Base-by-base conservation (phyloP, 108 stramenopile species). In the Tribonema minus region DNA sequence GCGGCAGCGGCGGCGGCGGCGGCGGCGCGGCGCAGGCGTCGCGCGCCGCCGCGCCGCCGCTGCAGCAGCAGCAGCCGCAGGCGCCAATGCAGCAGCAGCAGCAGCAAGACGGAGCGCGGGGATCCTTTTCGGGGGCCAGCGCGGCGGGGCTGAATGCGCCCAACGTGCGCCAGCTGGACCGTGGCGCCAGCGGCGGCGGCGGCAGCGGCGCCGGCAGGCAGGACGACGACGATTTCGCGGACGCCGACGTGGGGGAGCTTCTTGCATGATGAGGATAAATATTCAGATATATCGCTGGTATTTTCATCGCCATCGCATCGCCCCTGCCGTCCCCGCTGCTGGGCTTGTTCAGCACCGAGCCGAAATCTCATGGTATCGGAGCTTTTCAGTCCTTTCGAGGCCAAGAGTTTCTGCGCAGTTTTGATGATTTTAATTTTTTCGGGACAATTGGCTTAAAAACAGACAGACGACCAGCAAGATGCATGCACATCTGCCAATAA, bases 171-270 rank as follows among this genome's bases (percentile, higher is more conserved):
- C 27, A 25, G 12, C 71, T 73, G 32, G 78, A 35, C 29, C 34
- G 39, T 7, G 64, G 67, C 1, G 40, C 3, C 20, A 15, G 38
- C 39, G 41, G 63, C 28, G 9, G 61, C 37, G 23, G 30, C 38
- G 12, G 34, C 2, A 32, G 71, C 9, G 0, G 59, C 12, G 71
- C 37, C 1, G 59, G 34, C 37, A 1, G 3, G 32, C 3, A 2
- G 23, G 82, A 76, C 0, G 65, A 76, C 3, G 74, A 67, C 39
- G 66, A 83, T 26, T 83, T 83, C 34, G 82, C 61, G 12, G 82
- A 83, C 35, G 82, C 80, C 5, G 73, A 83, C 32, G 80, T 83
- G 30, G 75, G 40, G 28, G 82, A 83, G 32, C 62, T 83, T 1
- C 73, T 83, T 7, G 77, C 46, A 54, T 54, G 46, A 54, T 54